Evolutionary conservation across 2,329 filamentous ascomycete genomes (phyloP).

Genomic region (Gaeumannomyces sp.): DNA sequence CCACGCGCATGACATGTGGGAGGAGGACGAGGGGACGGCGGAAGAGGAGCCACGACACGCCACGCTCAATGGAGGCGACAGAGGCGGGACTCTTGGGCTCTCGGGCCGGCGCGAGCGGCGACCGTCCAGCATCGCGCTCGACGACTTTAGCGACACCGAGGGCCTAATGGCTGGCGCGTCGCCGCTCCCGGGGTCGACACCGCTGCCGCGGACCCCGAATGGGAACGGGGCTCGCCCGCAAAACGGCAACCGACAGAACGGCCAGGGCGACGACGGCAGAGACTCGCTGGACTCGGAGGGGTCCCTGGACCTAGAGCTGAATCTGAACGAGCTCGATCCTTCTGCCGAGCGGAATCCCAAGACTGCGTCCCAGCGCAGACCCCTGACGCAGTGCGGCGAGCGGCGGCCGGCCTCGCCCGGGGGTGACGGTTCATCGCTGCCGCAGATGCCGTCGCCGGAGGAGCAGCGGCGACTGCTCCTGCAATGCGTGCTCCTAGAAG

Average conservation of each 20-base stretch:
- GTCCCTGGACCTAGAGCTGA: slow-evolving; percentile 45
- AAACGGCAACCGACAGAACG: slow-evolving; percentile 15
- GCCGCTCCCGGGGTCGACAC: slow-evolving; percentile 50
- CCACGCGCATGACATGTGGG: slow-evolving; percentile 48
- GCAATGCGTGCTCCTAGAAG: slow-evolving; percentile 74
- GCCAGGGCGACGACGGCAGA: slow-evolving; percentile 2
- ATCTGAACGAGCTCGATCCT: slow-evolving; percentile 55
- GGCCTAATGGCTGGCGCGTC: slow-evolving; percentile 54
- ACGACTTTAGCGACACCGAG: slow-evolving; percentile 44
- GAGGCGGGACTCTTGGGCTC: slow-evolving; percentile 22
- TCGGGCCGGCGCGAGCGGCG: slow-evolving; percentile 33
- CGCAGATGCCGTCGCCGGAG: slow-evolving; percentile 34
- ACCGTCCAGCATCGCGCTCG: slow-evolving; percentile 43
- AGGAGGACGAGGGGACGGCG: slow-evolving; percentile 33
- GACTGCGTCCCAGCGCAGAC: slow-evolving; percentile 14
- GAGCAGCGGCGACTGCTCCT: slow-evolving; percentile 62
- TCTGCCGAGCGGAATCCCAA: slow-evolving; percentile 25
- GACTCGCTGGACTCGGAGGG: slow-evolving; percentile 21
- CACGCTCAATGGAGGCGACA: slow-evolving; percentile 20
- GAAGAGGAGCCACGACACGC: slow-evolving; percentile 11
- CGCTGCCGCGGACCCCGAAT: slow-evolving; percentile 17
- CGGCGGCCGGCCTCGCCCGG: slow-evolving; percentile 18
- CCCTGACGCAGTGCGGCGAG: slow-evolving; percentile 13
- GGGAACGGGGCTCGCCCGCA: neutral
- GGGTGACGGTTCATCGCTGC: slow-evolving; percentile 10